Percentiles rank a stretch among this genome's conserved stretches.
Conservation (phyloP, 2,329 filamentous ascomycete species). For the Ceratocystiopsis brevicomis region DNA sequence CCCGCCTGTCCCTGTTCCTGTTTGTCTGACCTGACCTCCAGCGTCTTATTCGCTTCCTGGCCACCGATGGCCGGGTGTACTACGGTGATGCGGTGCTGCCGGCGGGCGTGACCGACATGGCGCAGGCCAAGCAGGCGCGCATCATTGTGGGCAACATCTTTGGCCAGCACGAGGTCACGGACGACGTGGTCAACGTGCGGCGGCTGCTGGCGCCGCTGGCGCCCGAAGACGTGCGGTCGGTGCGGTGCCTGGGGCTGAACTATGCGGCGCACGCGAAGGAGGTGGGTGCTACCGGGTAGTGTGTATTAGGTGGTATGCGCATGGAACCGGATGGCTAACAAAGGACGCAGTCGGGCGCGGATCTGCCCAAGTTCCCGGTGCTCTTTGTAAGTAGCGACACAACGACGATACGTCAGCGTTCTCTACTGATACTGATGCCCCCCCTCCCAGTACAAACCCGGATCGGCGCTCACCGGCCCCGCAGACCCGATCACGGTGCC, state of each 20-base stretch:
- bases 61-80: constrained; percentile 48
- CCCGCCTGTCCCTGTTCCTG: constrained; percentile 26
- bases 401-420: not conserved
- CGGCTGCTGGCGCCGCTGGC: constrained; percentile 45
- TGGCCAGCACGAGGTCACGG: constrained; percentile 42
- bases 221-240: constrained; percentile 41
- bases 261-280: constrained; percentile 55
- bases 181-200: constrained; percentile 36
- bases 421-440: not conserved
- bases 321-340: too few relatives aligned
- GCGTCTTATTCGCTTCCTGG: constrained; percentile 56
- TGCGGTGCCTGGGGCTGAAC: constrained; percentile 53
- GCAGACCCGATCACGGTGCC: constrained; percentile 48
- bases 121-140: constrained; percentile 38
- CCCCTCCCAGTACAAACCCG: constrained; percentile 39
- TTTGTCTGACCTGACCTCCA: constrained; percentile 14
- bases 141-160: constrained; percentile 50
- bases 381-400: constrained; percentile 35
- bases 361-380: constrained; percentile 51
- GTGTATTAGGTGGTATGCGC: not conserved
- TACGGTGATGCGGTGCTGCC: constrained; percentile 60
- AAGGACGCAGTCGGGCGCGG: constrained; percentile 34
- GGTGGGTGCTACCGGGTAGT: constrained; percentile 16
- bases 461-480: constrained; percentile 45
- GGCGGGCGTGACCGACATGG: constrained; percentile 37